A percentile compares a stretch with the other conserved stretches of the same genome.
Evolutionary conservation across 148 eudicot species (phyloP).

Genomic region (Rhododendron ovatum): DNA sequence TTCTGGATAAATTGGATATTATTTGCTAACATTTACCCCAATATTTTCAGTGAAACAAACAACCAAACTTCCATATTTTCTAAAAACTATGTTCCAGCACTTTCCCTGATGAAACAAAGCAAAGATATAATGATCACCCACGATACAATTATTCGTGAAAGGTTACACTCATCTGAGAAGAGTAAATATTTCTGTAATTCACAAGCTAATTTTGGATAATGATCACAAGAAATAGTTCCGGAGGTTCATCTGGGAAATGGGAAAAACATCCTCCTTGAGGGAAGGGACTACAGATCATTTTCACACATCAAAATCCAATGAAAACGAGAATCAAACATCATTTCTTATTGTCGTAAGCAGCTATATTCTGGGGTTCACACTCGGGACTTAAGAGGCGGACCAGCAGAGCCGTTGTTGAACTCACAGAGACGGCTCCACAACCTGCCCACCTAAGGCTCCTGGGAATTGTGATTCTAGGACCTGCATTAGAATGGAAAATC

Average conservation of each 20-base stretch:
- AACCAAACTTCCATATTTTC: neutral
- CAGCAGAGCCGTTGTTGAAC: conserved; percentile 67
- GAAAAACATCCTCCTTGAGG: neutral
- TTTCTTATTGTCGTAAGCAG: conserved; percentile 62
- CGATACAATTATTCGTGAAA: neutral
- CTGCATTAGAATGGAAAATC: conserved; percentile 26
- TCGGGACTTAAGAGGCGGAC: conserved; percentile 87
- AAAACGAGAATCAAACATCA: conserved; percentile 8
- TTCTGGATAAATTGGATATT: neutral
- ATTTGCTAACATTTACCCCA: neutral
- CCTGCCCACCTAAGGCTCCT: conserved; percentile 92
- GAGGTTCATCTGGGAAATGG: neutral
- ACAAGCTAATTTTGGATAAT: neutral
- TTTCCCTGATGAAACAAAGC: neutral
- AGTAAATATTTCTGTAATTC: neutral
- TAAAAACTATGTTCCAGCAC: neutral
- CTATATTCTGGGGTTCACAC: conserved; percentile 94
- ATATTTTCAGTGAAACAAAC: neutral
- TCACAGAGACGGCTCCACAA: conserved; percentile 63
- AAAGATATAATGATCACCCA: neutral
- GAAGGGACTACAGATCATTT: neutral
- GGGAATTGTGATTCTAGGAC: conserved; percentile 76
- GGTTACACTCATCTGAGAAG: neutral
- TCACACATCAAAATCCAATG: neutral
- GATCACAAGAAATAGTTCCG: neutral